Base-by-base conservation (phyloP, 2,329 filamentous ascomycete species). In the Paecilomyces fulvus region DNA sequence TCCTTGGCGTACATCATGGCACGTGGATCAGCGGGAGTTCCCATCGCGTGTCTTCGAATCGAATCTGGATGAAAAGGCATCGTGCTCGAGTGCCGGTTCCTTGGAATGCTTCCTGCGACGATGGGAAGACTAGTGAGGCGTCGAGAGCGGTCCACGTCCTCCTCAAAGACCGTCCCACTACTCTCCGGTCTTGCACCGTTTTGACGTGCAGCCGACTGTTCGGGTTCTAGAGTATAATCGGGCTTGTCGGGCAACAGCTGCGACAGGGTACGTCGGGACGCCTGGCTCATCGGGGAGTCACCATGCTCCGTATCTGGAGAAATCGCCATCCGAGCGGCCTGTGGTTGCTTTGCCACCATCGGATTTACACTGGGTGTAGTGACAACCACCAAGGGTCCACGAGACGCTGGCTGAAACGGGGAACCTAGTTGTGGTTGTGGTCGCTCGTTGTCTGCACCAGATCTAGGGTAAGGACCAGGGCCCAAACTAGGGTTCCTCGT, bases 251-350 rank as follows among this genome's bases (percentile, higher is more conserved):
- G 72, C 6, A 74, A 61, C 12, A 75, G 61, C 49, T 69, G 68
- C 20, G 73, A 71, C n/a, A 70, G 58, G 17, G 71, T 74, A 28
- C 68, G 65, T 37, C 72, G 67, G 6, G 75, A 72, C 1, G 66
- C 62, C 21, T 67, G 62, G 43, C 66, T 73, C 49, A 59, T 58
- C 14, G 68, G 65, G 14, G 71, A 71, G 11, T 56, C 59, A 30
- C 63, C 65, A 48, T 67, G 65, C 28, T 67, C 64, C 25, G 67
- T 57, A 17, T 55, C 51, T 56, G 60, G 67, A 30, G 66, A 67
- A 9, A 69, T 61, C 3, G 70, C 68, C 28, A 70, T 64, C 4
- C 67, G 66, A 51, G 66, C 64, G 20, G 67, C 65, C 54, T 67
- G 64, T 49, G 65, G 17, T 23, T 23, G 33, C 2, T 11, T 23